Base-by-base conservation (phyloP, 768 basidiomycete species). In the Trametes meyenii region DNA sequence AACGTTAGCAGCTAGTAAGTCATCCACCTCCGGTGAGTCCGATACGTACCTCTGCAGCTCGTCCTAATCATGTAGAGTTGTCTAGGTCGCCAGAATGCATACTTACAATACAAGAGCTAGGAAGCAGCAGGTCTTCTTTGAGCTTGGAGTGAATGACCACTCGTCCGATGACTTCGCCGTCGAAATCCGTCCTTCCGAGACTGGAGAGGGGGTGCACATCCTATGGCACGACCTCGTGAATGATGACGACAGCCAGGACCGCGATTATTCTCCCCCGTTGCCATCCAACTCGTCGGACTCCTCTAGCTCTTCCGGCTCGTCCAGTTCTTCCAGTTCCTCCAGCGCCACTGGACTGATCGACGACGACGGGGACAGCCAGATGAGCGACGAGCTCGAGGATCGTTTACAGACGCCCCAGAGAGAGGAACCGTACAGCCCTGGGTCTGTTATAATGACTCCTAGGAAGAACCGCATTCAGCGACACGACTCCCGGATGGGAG, bases 381-480 rank as follows among this genome's bases (percentile, higher is more conserved):
- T 58, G 55, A 60, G 56, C 43, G 64, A 58, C 56, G 44, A 45
- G 44, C 11, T 24, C 46, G 50, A 51, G 5, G 58, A 60, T 5
- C 65, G 64, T 23, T 29, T 51, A 1, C 44, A 23, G 24, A 66
- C 65, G 29, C 65, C 64, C 16, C 52, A 33, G 14, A 48, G 42
- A 13, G 35, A 49, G 23, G 36, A 23, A 10, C 53, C 55, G 2
- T 66, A 53, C 58, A 40, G 63, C 35, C 65, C 65, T 7, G 65
- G 65, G 12, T 63, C 65, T 6, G 65, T 66, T 24, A 46, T 60
- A 11, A 50, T 60, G 11, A 66, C 65, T 6, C 65, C 65, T 14
- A 44, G 49, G 23, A 66, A 60, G 55, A 46, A 39, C 44, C 55
- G 51, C n/a, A 29, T 24, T 11, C 21, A 50, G 12, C 26, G 26